A percentile compares a stretch with the other conserved stretches of the same genome.
Evolutionary conservation across 225 moss, liverwort and hornwort genomes (phyloP).

Genomic region (Polytrichum formosum): DNA sequence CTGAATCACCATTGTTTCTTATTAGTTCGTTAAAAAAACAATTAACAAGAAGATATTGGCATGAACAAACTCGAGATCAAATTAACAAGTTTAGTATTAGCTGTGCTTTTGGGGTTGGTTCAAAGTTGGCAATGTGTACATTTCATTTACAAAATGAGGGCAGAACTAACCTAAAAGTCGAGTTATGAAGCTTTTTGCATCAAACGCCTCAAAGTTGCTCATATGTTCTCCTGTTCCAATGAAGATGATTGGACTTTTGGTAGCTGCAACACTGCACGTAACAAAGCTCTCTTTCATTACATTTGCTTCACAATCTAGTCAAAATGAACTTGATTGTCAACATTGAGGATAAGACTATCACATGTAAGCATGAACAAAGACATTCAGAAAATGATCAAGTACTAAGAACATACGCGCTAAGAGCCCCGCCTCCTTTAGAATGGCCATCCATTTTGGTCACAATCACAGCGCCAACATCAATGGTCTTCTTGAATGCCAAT

Average conservation of each 20-base stretch:
- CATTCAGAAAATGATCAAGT: too few species aligned
- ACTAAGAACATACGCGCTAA: constrained; percentile 59
- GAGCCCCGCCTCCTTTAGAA: constrained; percentile 89
- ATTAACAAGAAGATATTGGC: too few species aligned
- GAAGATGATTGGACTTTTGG: constrained; percentile 88
- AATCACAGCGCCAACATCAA: constrained; percentile 86
- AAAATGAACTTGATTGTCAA: background rate
- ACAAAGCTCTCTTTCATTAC: background rate
- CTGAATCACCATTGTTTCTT: constrained; percentile 17
- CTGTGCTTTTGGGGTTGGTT: too few species aligned
- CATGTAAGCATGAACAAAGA: background rate
- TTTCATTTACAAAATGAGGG: background rate
- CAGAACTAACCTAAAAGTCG: constrained; percentile 65
- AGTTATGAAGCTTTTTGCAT: constrained; percentile 82
- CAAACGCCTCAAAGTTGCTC: constrained; percentile 86
- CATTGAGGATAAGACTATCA: too few species aligned
- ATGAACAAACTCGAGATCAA: too few species aligned
- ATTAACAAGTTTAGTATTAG: too few species aligned
- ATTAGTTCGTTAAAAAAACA: too few species aligned
- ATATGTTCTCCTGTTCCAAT: constrained; percentile 92
- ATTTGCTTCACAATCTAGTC: constrained; percentile 9
- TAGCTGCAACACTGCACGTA: constrained; percentile 68
- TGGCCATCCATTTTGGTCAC: constrained; percentile 95
- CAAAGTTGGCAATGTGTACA: background rate
- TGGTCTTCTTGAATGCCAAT: constrained; percentile 83